Base-by-base conservation (phyloP, 2,329 filamentous ascomycete genomes). In the Fusarium fracticaudum region DNA sequence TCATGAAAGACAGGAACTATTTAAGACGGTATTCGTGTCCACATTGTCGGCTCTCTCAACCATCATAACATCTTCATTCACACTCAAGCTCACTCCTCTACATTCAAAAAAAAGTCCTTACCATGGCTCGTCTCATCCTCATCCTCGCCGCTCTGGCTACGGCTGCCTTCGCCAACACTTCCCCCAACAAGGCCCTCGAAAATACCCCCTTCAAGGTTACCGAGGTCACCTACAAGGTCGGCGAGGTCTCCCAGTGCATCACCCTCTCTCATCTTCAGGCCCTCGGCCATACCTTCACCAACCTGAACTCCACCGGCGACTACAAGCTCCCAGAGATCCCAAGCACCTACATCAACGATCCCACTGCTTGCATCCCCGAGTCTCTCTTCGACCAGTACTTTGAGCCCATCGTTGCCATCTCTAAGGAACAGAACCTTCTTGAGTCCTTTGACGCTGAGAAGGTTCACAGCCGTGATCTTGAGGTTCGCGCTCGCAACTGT, bases 381-480 rank as follows among this genome's bases (percentile, higher is more conserved):
- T 69, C 68, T 5, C 70, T 72, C 33, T 72, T 51, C 22, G 68
- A 72, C 29, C 22, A 61, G 35, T 72, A 72, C 60, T 72, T 72
- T 26, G 68, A 72, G 41, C 64, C 68, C 41, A 60, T 72, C 22
- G 70, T 72, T 13, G 64, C 60, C 24, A 45, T 72, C 37, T 45
- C 70, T 45, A 72, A 72, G 60, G 22, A 72, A 24, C 41, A 72
- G 17, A 48, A 72, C 22, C 51, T 72, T n/a, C 64, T 72, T 3
- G 44, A 65, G 35, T n/a, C 51, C 2, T 55, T 55, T n/a, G 62
- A 61, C 45, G 45, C 51, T 8, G 60, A 58, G n/a, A 43, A 60
- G 17, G 31, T 60, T 9, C 67, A 67, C 3, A 40, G 38, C 29
- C 55, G 66, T 14, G 68, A 68, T 31, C 31, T 45, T 12, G 45